Conservation (phyloP, 345 rosid genomes). For the Euphorbia lathyris region DNA sequence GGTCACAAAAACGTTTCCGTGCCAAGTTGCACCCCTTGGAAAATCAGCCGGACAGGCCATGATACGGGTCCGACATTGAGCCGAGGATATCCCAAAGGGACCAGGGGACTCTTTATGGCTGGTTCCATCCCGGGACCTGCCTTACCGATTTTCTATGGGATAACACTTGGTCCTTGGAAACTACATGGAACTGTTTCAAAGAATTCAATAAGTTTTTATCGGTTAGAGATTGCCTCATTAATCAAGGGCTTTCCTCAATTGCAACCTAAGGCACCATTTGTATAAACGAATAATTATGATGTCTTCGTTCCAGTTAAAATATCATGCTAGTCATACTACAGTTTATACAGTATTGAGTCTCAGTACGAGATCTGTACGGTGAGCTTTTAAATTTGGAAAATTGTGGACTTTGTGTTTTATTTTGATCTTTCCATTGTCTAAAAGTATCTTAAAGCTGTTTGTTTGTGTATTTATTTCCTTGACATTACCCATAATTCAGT, state of each 20-base stretch:
- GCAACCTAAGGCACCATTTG: background rate
- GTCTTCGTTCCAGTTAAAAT: background rate
- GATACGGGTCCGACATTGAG: too few relatives aligned
- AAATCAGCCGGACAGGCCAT: too few relatives aligned
- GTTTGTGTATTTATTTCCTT: background rate
- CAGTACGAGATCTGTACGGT: background rate
- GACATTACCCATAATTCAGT: background rate
- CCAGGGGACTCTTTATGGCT: too few relatives aligned
- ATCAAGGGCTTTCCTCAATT: background rate
- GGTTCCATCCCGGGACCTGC: too few relatives aligned
- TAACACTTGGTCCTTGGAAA: too few relatives aligned
- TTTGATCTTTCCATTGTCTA: background rate
- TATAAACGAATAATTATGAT: too few relatives aligned
- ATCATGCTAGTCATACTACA: background rate
- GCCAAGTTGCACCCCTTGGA: too few relatives aligned
- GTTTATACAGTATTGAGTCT: background rate
- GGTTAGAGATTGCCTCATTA: background rate
- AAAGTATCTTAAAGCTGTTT: background rate
- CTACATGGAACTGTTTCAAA: too few relatives aligned
- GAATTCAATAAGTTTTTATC: background rate
- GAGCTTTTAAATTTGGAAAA: background rate
- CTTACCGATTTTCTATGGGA: too few relatives aligned
- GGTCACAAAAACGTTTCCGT: too few relatives aligned
- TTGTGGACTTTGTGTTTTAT: background rate
- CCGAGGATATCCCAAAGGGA: too few relatives aligned